Evolutionary conservation across 495 filamentous ascomycete species (phyloP).

Genomic region (Neurospora africana): DNA sequence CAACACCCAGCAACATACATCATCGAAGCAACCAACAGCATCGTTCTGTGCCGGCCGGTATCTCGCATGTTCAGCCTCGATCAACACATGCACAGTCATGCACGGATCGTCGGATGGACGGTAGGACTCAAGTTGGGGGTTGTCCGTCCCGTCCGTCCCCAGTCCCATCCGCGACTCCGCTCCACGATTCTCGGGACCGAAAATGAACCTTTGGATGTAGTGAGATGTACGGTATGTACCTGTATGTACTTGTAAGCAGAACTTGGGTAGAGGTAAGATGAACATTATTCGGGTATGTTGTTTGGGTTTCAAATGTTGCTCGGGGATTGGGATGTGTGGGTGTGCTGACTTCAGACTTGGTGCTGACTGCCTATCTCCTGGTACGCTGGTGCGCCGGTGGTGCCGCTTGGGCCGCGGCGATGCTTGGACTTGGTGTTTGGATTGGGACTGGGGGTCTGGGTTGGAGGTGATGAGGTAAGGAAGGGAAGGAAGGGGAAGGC

Average conservation of each 20-base stretch:
- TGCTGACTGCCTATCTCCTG: too few relatives aligned
- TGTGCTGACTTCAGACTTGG: too few relatives aligned
- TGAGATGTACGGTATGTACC: background rate
- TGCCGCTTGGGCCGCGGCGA: background rate
- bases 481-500: too few relatives aligned
- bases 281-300: too few relatives aligned
- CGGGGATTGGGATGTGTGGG: too few relatives aligned
- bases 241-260: too few relatives aligned
- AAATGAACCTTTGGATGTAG: background rate
- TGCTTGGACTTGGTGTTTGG: background rate
- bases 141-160: too few relatives aligned
- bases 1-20: background rate
- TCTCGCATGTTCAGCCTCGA: background rate
- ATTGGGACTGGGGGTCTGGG: background rate
- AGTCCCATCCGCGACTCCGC: background rate
- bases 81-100: too few relatives aligned
- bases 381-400: too few relatives aligned
- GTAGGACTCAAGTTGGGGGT: background rate
- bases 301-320: too few relatives aligned
- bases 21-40: background rate
- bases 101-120: background rate
- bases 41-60: background rate
- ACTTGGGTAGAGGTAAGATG: too few relatives aligned
- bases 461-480: background rate
- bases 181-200: background rate